A percentile compares a stretch with the other conserved stretches of the same genome.
Evolutionary conservation across 2,329 filamentous ascomycete species (phyloP).

Genomic region (Cladophialophora exuberans): DNA sequence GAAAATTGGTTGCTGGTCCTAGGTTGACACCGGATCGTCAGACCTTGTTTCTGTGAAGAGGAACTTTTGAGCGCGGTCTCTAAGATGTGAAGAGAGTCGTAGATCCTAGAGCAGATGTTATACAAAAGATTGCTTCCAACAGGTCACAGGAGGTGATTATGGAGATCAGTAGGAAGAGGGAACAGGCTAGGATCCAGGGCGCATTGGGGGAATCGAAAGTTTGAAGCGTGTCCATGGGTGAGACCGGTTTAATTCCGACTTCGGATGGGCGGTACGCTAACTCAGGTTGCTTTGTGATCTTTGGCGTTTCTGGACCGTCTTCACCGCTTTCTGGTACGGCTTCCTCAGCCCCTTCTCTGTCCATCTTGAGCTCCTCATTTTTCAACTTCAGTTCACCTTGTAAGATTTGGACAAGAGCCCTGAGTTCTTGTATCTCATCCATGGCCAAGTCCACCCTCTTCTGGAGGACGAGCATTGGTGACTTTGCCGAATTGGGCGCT

Average conservation of each 20-base stretch:
- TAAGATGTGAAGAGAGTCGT: neutral
- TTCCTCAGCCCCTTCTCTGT: neutral
- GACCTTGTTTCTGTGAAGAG: too few relatives aligned
- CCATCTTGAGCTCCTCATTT: slow-evolving; percentile 6
- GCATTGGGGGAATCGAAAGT: neutral
- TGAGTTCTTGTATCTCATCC: slow-evolving; percentile 30
- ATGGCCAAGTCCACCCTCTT: slow-evolving; percentile 29
- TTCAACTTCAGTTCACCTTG: slow-evolving; percentile 22
- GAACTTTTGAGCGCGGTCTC: neutral
- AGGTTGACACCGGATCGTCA: too few relatives aligned
- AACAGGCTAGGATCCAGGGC: neutral
- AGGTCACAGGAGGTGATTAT: neutral
- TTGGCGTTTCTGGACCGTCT: neutral
- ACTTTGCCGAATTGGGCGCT: slow-evolving; percentile 24
- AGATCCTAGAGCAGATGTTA: neutral
- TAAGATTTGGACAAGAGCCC: slow-evolving; percentile 22
- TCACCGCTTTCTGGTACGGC: neutral
- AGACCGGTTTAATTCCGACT: neutral
- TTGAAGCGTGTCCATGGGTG: neutral
- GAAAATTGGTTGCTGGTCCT: too few relatives aligned
- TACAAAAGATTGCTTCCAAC: neutral
- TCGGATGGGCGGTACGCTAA: neutral
- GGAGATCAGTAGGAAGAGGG: neutral
- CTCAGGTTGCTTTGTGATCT: neutral
- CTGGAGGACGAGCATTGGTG: slow-evolving; percentile 31